A percentile compares a stretch with the other conserved stretches of the same genome.
Evolutionary conservation across 805 yeast genomes (phyloP).

Genomic region (Priceomyces fermenticarens): DNA sequence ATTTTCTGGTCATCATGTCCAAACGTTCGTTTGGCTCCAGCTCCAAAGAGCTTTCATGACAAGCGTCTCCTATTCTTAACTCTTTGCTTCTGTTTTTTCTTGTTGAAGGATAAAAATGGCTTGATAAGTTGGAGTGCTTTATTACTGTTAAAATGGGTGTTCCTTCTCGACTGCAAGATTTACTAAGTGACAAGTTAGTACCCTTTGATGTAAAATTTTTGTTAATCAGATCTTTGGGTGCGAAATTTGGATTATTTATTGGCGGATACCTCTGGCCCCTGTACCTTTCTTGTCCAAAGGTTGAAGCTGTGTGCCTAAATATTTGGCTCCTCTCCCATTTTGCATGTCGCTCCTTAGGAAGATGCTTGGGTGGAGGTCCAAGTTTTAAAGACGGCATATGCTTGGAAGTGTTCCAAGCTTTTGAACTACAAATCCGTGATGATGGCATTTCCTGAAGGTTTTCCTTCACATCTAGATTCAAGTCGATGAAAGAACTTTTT

Average conservation of each 20-base stretch:
- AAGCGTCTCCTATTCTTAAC: too few relatives aligned
- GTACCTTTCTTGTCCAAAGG: constrained; percentile 7
- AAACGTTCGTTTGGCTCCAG: too few relatives aligned
- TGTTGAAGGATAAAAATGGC: too few relatives aligned
- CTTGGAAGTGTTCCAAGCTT: not conserved
- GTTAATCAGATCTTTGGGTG: too few relatives aligned
- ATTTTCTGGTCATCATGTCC: too few relatives aligned
- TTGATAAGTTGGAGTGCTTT: too few relatives aligned
- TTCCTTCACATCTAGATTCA: constrained; percentile 3
- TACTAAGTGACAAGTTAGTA: too few relatives aligned
- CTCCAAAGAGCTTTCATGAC: too few relatives aligned
- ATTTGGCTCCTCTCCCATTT: constrained; percentile 20
- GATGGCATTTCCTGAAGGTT: not conserved
- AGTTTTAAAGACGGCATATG: constrained; percentile 8
- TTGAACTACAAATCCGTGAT: not conserved
- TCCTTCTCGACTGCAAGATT: too few relatives aligned
- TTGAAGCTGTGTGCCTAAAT: constrained; percentile 12
- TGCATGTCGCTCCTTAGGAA: constrained; percentile 10
- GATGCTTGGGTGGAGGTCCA: constrained; percentile 9
- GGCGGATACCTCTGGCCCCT: constrained; percentile 5
- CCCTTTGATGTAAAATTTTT: too few relatives aligned
- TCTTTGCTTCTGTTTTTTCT: too few relatives aligned
- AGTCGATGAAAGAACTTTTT: not conserved
- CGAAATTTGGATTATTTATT: constrained; percentile 1
- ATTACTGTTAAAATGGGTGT: too few relatives aligned